Conservation (phyloP, 2,329 filamentous ascomycete species). For the Fusarium euwallaceae region DNA sequence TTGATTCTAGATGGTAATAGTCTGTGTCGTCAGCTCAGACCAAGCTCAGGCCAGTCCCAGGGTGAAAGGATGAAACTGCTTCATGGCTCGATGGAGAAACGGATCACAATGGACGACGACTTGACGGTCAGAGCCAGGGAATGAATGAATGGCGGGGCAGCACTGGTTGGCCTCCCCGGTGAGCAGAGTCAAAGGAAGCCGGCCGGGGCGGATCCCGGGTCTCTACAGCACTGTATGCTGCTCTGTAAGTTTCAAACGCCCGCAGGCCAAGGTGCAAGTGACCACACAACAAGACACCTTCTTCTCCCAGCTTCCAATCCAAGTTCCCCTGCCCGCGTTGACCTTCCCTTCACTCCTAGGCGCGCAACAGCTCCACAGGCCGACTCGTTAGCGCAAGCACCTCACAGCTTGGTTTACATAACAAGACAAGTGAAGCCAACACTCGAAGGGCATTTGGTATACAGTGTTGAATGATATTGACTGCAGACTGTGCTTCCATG, state of each 20-base stretch:
- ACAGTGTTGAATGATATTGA: conserved; percentile 4
- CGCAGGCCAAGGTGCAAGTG: background rate
- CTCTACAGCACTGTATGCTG: background rate
- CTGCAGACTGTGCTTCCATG: background rate
- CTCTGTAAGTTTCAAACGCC: background rate
- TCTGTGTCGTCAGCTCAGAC: background rate
- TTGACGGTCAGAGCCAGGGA: conserved; percentile 12
- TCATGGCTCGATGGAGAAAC: conserved; percentile 9
- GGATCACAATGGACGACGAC: conserved; percentile 6
- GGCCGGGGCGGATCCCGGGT: conserved; percentile 32
- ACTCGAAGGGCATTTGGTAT: background rate
- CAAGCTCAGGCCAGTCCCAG: background rate
- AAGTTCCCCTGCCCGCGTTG: background rate
- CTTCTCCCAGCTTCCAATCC: background rate
- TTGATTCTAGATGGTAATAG: background rate
- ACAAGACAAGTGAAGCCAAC: background rate
- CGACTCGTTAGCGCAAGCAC: conserved; percentile 20
- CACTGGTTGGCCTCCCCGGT: background rate
- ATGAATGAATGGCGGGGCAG: conserved; percentile 30
- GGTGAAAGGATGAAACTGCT: conserved; percentile 12
- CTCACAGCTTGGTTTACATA: conserved; percentile 14
- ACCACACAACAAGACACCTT: background rate
- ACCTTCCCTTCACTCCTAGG: background rate
- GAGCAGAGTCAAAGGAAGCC: background rate
- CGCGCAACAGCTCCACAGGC: background rate